Percentiles rank a stretch among this genome's conserved stretches.
phyloP scores from a whole-genome alignment of 768 basidiomycete genomes.

The Daedalea quercina region DNA sequence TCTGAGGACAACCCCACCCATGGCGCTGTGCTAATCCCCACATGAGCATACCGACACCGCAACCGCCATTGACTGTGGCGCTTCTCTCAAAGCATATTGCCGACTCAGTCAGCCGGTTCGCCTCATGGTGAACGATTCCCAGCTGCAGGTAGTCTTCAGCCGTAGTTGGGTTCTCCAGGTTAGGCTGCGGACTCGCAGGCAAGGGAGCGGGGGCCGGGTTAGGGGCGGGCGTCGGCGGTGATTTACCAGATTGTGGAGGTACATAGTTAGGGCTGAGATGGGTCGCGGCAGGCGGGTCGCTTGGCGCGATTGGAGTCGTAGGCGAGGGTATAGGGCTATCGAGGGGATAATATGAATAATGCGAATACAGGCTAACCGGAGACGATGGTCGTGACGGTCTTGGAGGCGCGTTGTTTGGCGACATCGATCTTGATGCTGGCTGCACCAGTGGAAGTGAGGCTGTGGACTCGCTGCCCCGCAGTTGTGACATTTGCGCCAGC shows the following conservation, averaged over 20 bases:
- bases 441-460: background rate
- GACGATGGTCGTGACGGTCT: slow-evolving; percentile 10
- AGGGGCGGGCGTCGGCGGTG: slow-evolving; percentile 1
- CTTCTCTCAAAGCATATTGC: slow-evolving; percentile 72
- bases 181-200: background rate
- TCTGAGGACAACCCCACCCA: slow-evolving; percentile 82
- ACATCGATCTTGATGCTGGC: background rate
- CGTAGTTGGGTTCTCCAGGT: slow-evolving; percentile 22
- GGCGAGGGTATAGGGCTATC: slow-evolving; percentile 39
- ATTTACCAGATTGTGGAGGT: background rate
- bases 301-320: slow-evolving; percentile 24
- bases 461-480: background rate
- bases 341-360: slow-evolving; percentile 61
- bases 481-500: background rate
- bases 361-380: slow-evolving; percentile 45
- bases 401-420: slow-evolving; percentile 1
- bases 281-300: slow-evolving; percentile 5
- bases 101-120: slow-evolving; percentile 60
- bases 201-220: slow-evolving; percentile 2
- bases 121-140: slow-evolving; percentile 74
- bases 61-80: slow-evolving; percentile 70
- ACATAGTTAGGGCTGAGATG: slow-evolving; percentile 12
- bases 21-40: slow-evolving; percentile 81
- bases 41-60: slow-evolving; percentile 89
- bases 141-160: slow-evolving; percentile 68